Evolutionary conservation across 441 rosid genomes (phyloP), one percentile per base, ranked within the genome.

Genomic region (Cnidoscolus chayamansa): DNA sequence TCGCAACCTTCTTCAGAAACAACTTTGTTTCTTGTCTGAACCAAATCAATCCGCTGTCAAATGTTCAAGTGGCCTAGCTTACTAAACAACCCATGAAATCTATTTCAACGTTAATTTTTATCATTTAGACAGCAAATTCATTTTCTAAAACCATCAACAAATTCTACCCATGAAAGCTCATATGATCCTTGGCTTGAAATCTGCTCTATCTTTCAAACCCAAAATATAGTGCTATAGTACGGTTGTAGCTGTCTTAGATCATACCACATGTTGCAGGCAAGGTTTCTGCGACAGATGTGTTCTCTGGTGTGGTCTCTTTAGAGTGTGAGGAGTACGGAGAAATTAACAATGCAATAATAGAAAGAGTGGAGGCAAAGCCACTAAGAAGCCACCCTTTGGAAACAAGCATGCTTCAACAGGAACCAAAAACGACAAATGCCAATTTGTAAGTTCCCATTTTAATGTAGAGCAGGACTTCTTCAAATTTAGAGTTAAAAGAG

Each of bases 321-420:
- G 63, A 49, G 45, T 40, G 32, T 58, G 73, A 74, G 43, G 57
- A 59, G 60, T 19, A 57, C 54, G 17, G 65, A 55, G 43, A 40
- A 40, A 49, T 20, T 45, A 65, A 70, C 13, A 40, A 60, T 13
- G 56, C 50, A 71, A 49, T 60, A 65, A 71, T 47, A 64, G 51
- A 67, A 71, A 37, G 72, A 79, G 83, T 77, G 74, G 76, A 70
- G 58, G 70, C 74, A 58, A 77, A 82, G 78, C 71, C 83, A 80
- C 72, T 67, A 30, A 72, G 67, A 25, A 54, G 45, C 74, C 68
- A 76, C 0, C 68, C 82, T 79, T 74, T 15, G 45, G 65, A 77
- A 63, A 72, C 77, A 79, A 74, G 79, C 72, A 74, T 79, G 73
- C 71, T 68, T 79, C 75, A 68, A 72, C 9, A 69, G 69, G 68